Evolutionary conservation across 148 eudicot genomes (phyloP).

Genomic region (Bassia scoparia): DNA sequence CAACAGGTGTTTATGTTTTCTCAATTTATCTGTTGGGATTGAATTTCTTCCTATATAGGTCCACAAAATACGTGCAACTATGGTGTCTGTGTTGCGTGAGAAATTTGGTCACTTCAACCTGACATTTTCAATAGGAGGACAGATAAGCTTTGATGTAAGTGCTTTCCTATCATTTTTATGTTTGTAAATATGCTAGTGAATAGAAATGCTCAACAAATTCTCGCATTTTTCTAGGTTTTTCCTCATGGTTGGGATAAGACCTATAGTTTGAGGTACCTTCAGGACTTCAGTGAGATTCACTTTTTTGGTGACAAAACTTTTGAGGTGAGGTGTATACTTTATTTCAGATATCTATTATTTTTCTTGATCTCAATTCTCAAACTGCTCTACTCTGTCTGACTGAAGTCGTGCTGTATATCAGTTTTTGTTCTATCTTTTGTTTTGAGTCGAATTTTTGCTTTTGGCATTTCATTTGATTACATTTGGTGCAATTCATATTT

Average conservation of each 20-base stretch:
- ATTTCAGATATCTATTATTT: neutral
- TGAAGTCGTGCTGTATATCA: neutral
- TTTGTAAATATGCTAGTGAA: neutral
- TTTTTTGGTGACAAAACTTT: constrained; percentile 98
- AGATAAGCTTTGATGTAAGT: constrained; percentile 94
- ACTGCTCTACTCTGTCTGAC: neutral
- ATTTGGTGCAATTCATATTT: neutral
- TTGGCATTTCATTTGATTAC: neutral
- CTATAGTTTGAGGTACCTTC: constrained; percentile 75
- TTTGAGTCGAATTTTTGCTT: neutral
- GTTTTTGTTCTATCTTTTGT: neutral
- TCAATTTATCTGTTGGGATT: neutral
- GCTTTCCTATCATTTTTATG: constrained; percentile 17
- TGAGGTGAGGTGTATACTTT: constrained; percentile 45
- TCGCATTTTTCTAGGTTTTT: constrained; percentile 51
- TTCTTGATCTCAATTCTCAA: neutral
- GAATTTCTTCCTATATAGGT: constrained; percentile 35
- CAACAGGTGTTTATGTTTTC: neutral
- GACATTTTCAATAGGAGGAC: constrained; percentile 90
- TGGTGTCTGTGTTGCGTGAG: constrained; percentile 86
- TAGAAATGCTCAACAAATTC: neutral
- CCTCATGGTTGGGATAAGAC: constrained; percentile 99
- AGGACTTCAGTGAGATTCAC: constrained; percentile 75
- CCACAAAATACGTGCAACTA: constrained; percentile 70
- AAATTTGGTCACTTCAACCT: constrained; percentile 79